These are phyloP conservation scores for Canavalia ensiformis DNA, from an alignment of 306 rosid species.

Conservation along the genomic window DNA sequence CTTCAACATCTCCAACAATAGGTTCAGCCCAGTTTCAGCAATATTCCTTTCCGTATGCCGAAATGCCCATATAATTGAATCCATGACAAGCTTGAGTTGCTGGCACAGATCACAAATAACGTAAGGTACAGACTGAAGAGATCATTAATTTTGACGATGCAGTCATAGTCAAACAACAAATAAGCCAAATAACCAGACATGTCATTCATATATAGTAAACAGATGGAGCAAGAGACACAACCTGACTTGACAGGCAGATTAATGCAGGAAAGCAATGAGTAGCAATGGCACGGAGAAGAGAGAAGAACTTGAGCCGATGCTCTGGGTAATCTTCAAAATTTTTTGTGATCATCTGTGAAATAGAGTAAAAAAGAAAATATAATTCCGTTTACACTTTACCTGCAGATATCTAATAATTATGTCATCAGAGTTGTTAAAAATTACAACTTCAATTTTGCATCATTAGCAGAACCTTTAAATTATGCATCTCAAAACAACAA, in stretches of 20 bases:
- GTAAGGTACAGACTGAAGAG: slow-evolving; percentile 35
- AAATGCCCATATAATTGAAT: slow-evolving; percentile 97
- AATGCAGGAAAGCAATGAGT: slow-evolving; percentile 95
- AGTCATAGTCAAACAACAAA: not conserved
- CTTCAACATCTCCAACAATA: slow-evolving; percentile 83
- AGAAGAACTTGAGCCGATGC: slow-evolving; percentile 97
- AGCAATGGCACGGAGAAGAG: slow-evolving; percentile 94
- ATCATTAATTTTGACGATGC: slow-evolving; percentile 15
- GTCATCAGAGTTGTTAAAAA: not conserved
- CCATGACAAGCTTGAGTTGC: slow-evolving; percentile 99
- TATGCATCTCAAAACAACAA: not conserved
- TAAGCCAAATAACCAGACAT: not conserved
- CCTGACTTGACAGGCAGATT: slow-evolving; percentile 90
- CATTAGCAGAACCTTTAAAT: slow-evolving; percentile 5
- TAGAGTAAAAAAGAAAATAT: slow-evolving; percentile 8
- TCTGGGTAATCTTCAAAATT: slow-evolving; percentile 98
- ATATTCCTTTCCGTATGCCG: slow-evolving; percentile 98
- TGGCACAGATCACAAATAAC: slow-evolving; percentile 49
- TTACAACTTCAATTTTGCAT: not conserved
- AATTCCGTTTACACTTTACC: slow-evolving; percentile 8
- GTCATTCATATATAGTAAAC: not conserved
- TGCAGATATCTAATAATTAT: slow-evolving; percentile 1
- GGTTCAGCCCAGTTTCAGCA: slow-evolving; percentile 92
- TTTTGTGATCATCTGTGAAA: slow-evolving; percentile 85
- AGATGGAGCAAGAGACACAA: slow-evolving; percentile 48